Conservation (phyloP, 441 rosid genomes). For the California macrophylla region DNA sequence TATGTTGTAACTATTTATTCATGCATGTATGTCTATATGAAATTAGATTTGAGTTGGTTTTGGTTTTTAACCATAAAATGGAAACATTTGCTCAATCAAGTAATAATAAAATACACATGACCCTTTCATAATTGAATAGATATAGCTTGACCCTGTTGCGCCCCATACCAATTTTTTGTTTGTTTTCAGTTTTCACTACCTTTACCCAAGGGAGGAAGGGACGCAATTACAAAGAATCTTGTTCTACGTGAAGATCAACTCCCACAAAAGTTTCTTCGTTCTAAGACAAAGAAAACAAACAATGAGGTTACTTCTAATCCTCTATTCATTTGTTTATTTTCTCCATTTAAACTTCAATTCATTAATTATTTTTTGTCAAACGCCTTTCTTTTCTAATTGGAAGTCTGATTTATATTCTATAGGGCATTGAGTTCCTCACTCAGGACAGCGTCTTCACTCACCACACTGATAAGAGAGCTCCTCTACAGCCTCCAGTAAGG, state of each 20-base stretch:
- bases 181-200: conserved; percentile 67
- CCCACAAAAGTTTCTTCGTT: conserved; percentile 69
- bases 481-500: conserved; percentile 73
- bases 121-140: not conserved
- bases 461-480: conserved; percentile 49
- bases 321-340: not conserved
- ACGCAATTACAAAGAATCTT: conserved; percentile 63
- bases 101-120: not conserved
- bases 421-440: conserved; percentile 57
- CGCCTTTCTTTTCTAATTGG: not conserved
- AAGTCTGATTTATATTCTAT: not conserved
- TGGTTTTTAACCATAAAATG: not conserved
- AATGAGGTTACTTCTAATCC: conserved; percentile 40
- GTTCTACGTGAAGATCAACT: conserved; percentile 88
- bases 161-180: not conserved
- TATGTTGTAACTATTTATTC: not conserved
- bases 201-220: conserved; percentile 83
- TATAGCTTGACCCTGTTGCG: not conserved
- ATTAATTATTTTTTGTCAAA: not conserved
- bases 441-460: conserved; percentile 50
- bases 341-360: not conserved
- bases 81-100: not conserved
- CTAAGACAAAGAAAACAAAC: conserved; percentile 59
- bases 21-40: not conserved
- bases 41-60: no score